phyloP scores from a whole-genome alignment of 441 rosid species.

The Adansonia madagascariensis region DNA sequence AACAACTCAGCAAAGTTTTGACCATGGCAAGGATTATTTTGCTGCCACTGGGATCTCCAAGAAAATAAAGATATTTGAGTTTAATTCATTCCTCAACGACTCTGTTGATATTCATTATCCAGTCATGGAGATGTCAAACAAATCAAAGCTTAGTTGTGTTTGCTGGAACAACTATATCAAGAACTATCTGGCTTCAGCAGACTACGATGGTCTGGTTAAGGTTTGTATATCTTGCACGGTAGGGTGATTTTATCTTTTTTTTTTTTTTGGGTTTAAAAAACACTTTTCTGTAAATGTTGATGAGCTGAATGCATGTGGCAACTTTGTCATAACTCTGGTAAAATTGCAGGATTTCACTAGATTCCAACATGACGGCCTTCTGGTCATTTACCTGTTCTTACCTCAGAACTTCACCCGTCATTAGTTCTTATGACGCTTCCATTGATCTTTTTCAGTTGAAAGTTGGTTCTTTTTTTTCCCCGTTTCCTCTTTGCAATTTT shows the following conservation, averaged over 20 bases:
- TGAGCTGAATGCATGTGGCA: background rate
- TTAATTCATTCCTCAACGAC: constrained; percentile 70
- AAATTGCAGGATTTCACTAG: background rate
- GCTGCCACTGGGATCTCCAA: constrained; percentile 96
- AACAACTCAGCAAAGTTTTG: constrained; percentile 79
- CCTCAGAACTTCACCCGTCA: constrained; percentile 12
- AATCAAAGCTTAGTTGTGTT: constrained; percentile 82
- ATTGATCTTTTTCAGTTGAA: constrained; percentile 9
- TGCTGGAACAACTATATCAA: constrained; percentile 95
- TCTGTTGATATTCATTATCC: constrained; percentile 92
- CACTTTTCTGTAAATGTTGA: constrained; percentile 12
- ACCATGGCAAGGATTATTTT: constrained; percentile 82
- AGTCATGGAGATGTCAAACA: constrained; percentile 78
- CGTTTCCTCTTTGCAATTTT: background rate
- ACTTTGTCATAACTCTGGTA: constrained; percentile 10
- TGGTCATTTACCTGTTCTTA: background rate
- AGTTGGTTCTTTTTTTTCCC: constrained; percentile 5
- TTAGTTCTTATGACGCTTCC: constrained; percentile 16
- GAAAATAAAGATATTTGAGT: constrained; percentile 91
- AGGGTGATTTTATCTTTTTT: constrained; percentile 2
- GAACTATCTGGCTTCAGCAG: constrained; percentile 95
- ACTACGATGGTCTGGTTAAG: constrained; percentile 93
- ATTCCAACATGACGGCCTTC: background rate
- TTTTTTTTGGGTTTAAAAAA: too few relatives aligned
- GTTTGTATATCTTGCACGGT: constrained; percentile 46